Evolutionary conservation across 2,329 filamentous ascomycete genomes (phyloP), one percentile per base, ranked within the genome.

Genomic region (Knufia fluminis): DNA sequence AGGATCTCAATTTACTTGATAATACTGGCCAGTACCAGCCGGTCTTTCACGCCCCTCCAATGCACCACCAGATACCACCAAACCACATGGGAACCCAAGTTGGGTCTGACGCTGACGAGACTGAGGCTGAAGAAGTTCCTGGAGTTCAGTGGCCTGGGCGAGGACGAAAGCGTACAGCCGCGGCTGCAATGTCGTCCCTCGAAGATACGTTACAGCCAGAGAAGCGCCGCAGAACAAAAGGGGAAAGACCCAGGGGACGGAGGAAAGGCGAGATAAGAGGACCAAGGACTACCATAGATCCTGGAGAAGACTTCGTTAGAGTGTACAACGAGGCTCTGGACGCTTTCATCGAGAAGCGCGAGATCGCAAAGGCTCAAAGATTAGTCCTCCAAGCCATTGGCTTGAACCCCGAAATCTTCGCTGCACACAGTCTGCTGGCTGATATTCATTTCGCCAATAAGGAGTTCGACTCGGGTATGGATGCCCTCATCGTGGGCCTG

Each of bases 321-420:
- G 54, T 73, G 39, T 70, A 72, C 57, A 69, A 69, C 4, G 64
- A 70, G 50, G 72, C 72, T 22, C 72, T 69, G 1, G 67, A 67
- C 41, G 71, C 71, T 16, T 74, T 73, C 52, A 72, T 73, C 48
- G 68, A 72, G 53, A 63, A 66, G 7, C 48, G 51, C 20, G 65
- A 73, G 44, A 71, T 70, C 51, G 70, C 68, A 46, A 65, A 62
- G 58, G 74, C 65, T 44, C 69, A 62, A 46, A 60, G 67, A 4
- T 56, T 69, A 9, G 66, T 71, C 33, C 68, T 69, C 50, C 64
- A 70, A 52, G 76, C 77, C 7, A 72, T 80, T 26, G 66, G 72
- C 35, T 64, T 70, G 24, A 82, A 83, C 56, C 79, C 79, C 0
- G 79, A 82, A 60, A 76, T 82, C 55, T 82, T 78, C 60, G 70